Percentiles rank a stretch among this genome's conserved stretches.
phyloP scores from a whole-genome alignment of 2,329 filamentous ascomycete species.

The Colletotrichum tabaci region DNA sequence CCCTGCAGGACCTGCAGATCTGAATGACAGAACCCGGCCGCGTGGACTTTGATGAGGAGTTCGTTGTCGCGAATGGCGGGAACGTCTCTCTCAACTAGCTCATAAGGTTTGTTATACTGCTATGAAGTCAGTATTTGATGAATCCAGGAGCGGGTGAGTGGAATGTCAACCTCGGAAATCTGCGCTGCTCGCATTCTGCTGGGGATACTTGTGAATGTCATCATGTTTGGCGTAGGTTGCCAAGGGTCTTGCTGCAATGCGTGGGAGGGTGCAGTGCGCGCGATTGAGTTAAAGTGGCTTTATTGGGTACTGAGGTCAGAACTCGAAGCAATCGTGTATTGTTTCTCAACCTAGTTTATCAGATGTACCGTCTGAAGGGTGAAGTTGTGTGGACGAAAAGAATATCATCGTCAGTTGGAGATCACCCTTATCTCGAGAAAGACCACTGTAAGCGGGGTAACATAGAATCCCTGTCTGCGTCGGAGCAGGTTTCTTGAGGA shows the following conservation, averaged over 20 bases:
- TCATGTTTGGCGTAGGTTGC: background rate
- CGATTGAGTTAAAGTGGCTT: background rate
- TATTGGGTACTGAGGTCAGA: background rate
- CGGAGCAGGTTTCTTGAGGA: background rate
- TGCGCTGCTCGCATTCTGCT: constrained; percentile 44
- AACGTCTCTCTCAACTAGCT: constrained; percentile 42
- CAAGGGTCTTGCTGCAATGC: too few relatives aligned
- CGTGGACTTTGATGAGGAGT: constrained; percentile 51
- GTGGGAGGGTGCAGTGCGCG: background rate
- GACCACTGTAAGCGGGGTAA: background rate
- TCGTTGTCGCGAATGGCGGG: constrained; percentile 48
- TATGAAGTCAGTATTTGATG: background rate
- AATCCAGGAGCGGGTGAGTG: background rate
- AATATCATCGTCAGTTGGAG: background rate
- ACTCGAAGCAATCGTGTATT: too few relatives aligned
- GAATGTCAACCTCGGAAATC: constrained; percentile 38
- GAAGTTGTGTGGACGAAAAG: too few relatives aligned
- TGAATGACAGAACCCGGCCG: constrained; percentile 56
- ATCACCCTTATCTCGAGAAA: background rate
- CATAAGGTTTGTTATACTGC: constrained; percentile 51
- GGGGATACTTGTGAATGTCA: constrained; percentile 8
- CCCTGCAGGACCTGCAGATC: constrained; percentile 54
- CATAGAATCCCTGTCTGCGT: background rate
- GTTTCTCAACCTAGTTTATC: background rate
- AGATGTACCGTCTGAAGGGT: too few relatives aligned